Evolutionary conservation across 331 rosid genomes (phyloP), one percentile per base, ranked within the genome.

Genomic region (Quercus phellos): DNA sequence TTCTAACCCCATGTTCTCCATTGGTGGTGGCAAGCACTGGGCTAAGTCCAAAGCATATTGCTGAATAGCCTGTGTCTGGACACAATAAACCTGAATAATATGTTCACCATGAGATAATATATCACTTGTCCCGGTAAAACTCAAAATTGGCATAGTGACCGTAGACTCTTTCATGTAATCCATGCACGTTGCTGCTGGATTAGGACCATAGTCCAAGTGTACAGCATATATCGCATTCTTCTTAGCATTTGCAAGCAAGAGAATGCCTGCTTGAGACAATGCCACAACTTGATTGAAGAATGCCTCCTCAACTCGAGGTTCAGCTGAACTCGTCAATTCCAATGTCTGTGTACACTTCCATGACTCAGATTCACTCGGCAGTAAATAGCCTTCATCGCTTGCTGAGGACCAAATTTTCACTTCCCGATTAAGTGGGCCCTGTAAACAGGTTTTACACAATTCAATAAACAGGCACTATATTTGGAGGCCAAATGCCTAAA

Each of bases 141-240:
- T 93, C 77, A 93, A 91, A 87, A 96, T 93, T 72, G 98, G 99
- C 97, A 93, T 91, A 26, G 97, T 96, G 78, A 93, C 98, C 21
- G 96, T 91, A 79, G 91, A 93, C 82, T 96, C 98, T 64, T 98
- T 92, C 74, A 96, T 90, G 82, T 93, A 93, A 88, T 96, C 97
- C 99, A 91, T 88, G 51, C 85, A 88, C 1, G 98, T 90, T 53
- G 91, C 78, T 35, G 90, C 88, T 34, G 99, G 98, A 83, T 90
- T 89, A 71, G 88, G 83, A 74, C 97, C 94, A 83, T 93, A 96
- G 59, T 89, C 98, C 59, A 93, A 63, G 86, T 96, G 99, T 67
- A 90, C 90, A 51, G 93, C 98, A 89, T 96, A 96, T 78, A 96
- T 96, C 75, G 99, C 97, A 87, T 96, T 96, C 90, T 87, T 96